Evolutionary conservation across 371 early-diverging fungal species (phyloP).

Genomic region (Dichotomocladium elegans): DNA sequence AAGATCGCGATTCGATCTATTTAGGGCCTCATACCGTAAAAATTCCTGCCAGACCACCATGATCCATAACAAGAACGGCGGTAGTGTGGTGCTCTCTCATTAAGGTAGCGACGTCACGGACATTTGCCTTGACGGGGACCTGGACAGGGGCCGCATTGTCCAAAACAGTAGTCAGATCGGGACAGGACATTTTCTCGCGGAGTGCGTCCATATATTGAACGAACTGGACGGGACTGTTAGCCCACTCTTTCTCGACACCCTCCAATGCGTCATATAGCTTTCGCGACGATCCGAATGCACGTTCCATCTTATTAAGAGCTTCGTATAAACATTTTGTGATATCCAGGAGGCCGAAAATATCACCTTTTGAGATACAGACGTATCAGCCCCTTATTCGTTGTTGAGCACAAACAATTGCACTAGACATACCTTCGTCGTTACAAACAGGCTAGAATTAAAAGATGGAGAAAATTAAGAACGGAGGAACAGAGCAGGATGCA

Average conservation of each 20-base stretch:
- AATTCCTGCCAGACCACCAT: constrained; percentile 84
- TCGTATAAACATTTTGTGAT: constrained; percentile 95
- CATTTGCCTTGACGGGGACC: constrained; percentile 76
- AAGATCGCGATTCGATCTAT: background rate
- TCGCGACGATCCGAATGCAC: constrained; percentile 83
- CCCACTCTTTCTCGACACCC: constrained; percentile 85
- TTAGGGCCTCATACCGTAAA: constrained; percentile 54
- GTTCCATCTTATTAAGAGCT: constrained; percentile 88
- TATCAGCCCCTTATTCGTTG: too few relatives aligned
- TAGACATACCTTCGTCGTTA: constrained; percentile 74
- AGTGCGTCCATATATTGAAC: constrained; percentile 75
- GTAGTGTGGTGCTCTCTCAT: constrained; percentile 90
- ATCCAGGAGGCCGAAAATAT: constrained; percentile 93
- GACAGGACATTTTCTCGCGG: constrained; percentile 85
- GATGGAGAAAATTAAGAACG: background rate
- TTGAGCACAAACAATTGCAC: too few relatives aligned
- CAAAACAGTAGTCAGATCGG: constrained; percentile 82
- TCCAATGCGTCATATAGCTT: constrained; percentile 89
- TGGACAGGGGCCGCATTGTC: constrained; percentile 70
- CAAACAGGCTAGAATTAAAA: constrained; percentile 65
- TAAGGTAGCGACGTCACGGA: constrained; percentile 86
- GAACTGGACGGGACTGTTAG: constrained; percentile 51
- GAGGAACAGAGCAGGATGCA: background rate
- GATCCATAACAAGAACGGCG: constrained; percentile 88
- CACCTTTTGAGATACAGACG: too few relatives aligned